These are phyloP conservation scores for Candida morakotiae DNA, from an alignment of 805 yeast genomes.

Conservation along the genomic window DNA sequence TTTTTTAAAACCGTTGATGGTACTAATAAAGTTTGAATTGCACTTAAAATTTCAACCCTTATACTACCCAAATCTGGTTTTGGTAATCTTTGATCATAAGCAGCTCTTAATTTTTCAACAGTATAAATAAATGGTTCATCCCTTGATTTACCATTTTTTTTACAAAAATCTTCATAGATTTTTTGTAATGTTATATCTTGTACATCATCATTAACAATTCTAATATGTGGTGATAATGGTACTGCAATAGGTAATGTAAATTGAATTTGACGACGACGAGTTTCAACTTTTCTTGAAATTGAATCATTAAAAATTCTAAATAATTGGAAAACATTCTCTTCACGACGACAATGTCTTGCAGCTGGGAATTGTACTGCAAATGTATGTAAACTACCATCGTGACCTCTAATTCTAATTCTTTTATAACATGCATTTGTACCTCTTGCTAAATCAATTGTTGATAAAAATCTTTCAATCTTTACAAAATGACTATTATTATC, in stretches of 20 bases:
- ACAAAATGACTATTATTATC: constrained; percentile 88
- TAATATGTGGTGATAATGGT: constrained; percentile 90
- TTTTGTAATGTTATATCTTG: constrained; percentile 72
- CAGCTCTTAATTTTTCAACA: constrained; percentile 81
- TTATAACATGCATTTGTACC: constrained; percentile 90
- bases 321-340: constrained; percentile 88
- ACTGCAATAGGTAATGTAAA: constrained; percentile 89
- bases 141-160: constrained; percentile 63
- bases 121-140: constrained; percentile 90
- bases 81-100: constrained; percentile 89
- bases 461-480: constrained; percentile 89
- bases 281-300: constrained; percentile 75
- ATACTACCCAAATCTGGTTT: constrained; percentile 88
- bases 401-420: constrained; percentile 84
- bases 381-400: constrained; percentile 86
- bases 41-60: constrained; percentile 85
- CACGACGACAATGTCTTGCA: constrained; percentile 94
- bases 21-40: constrained; percentile 82
- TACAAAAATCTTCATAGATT: constrained; percentile 85
- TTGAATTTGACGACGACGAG: constrained; percentile 78
- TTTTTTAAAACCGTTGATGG: constrained; percentile 81
- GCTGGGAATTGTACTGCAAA: constrained; percentile 98
- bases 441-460: constrained; percentile 81
- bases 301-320: constrained; percentile 86
- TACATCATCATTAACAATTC: constrained; percentile 81